Evolutionary conservation across 2,329 filamentous ascomycete genomes (phyloP), one percentile per base, ranked within the genome.

Genomic region (Colletotrichum spinosum): DNA sequence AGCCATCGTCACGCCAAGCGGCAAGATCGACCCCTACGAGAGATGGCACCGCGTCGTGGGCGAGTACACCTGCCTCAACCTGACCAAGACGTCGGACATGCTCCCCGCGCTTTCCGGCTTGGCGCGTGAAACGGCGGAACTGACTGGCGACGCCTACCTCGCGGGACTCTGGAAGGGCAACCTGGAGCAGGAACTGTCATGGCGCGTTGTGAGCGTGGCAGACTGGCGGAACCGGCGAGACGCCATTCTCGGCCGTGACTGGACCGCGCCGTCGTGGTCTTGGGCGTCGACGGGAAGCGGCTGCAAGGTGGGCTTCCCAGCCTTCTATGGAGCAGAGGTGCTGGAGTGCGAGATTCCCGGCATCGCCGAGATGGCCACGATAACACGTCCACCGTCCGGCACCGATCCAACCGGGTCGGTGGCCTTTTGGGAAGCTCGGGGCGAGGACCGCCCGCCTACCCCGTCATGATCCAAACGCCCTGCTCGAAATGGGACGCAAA

Each of bases 211-310:
- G 0, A 13, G 45, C 9, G 53, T 62, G 17, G 59, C 59, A 1
- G 54, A 51, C 0, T 62, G 45, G 45, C 25, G 7, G n/a, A 2
- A 45, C 13, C 48, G 38, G 17, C 55, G 55, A 7, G 4, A 17
- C 11, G 41, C 10, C 0, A 57, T 57, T 0, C 39, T 57, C 3
- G 2, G 10, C 8, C 44, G 45, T 7, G 37, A 33, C 10, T 62
- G 59, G 59, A 7, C 50, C 5, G 53, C 59, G 4, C 59, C 59
- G 6, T 51, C 59, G 15, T 62, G 59, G 59, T 62, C 53, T 34
- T 62, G 52, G 52, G 59, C 59, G 10, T 56, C 59, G 44, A 51
- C 45, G 2, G 52, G 52, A 12, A 57, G 52, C 15, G 59, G 52
- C 4, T 62, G 52, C 38, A 46, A 62, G 12, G 59, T 62, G 11